These are phyloP conservation scores for Extremus antarcticus DNA, from an alignment of 495 filamentous ascomycete species.

Conservation along the genomic window DNA sequence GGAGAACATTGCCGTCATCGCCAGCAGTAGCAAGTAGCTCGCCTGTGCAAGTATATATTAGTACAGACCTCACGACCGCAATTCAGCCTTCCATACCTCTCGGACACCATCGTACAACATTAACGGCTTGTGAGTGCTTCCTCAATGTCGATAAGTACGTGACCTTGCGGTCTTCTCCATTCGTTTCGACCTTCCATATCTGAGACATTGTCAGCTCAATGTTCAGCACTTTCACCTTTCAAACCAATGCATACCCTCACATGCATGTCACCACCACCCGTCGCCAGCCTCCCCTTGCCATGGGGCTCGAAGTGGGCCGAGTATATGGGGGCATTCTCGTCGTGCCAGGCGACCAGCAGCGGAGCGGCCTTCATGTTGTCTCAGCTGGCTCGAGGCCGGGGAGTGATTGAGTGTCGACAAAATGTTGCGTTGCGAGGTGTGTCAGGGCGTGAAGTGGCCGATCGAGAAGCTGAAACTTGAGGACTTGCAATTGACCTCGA, in stretches of 20 bases:
- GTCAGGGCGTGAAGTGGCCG: no score
- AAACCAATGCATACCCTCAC: slow-evolving; percentile 58
- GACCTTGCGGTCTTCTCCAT: slow-evolving; percentile 78
- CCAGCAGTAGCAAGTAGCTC: slow-evolving; percentile 90
- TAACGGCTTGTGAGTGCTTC: slow-evolving; percentile 95
- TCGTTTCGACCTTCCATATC: slow-evolving; percentile 82
- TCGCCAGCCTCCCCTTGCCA: slow-evolving; percentile 85
- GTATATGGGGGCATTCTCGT: slow-evolving; percentile 88
- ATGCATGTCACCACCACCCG: slow-evolving; percentile 93
- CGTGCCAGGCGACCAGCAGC: slow-evolving; percentile 91
- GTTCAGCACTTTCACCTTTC: not conserved
- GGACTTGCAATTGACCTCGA: not conserved
- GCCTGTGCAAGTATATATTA: slow-evolving; percentile 42
- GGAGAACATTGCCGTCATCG: slow-evolving; percentile 90
- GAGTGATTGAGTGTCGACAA: slow-evolving; percentile 1
- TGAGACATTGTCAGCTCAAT: slow-evolving; percentile 30
- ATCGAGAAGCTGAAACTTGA: no score
- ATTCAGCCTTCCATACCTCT: slow-evolving; percentile 66
- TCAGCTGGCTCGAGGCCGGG: slow-evolving; percentile 12
- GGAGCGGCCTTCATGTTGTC: slow-evolving; percentile 77
- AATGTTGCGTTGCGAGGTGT: not conserved
- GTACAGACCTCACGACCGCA: not conserved
- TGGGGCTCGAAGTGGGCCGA: slow-evolving; percentile 91
- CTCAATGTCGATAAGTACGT: slow-evolving; percentile 81
- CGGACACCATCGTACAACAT: slow-evolving; percentile 92